Conservation (phyloP, 306 rosid genomes). For the Quercus gilva region DNA sequence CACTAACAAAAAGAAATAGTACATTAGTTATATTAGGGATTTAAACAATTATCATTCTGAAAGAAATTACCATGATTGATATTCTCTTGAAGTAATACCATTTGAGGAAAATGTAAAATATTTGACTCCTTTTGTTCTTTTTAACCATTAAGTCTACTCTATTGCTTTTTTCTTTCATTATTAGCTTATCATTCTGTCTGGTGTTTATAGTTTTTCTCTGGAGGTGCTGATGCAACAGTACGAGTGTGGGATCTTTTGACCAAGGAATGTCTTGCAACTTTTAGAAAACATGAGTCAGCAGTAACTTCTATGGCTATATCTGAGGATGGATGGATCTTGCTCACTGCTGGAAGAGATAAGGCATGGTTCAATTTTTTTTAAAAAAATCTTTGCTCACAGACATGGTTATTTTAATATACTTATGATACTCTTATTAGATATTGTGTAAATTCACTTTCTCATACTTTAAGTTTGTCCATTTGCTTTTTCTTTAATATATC, state of each 20-base stretch:
- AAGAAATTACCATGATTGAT: neutral
- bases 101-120: slow-evolving; percentile 9
- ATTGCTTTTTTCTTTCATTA: slow-evolving; percentile 7
- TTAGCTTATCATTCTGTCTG: slow-evolving; percentile 21
- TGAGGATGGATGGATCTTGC: slow-evolving; percentile 88
- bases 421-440: neutral
- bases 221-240: slow-evolving; percentile 81
- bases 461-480: neutral
- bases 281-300: slow-evolving; percentile 69
- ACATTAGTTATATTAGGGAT: neutral
- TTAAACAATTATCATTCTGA: neutral
- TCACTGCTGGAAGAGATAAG: slow-evolving; percentile 96
- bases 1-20: neutral
- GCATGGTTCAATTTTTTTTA: slow-evolving; percentile 25
- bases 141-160: neutral
- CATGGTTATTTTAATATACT: neutral
- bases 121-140: neutral
- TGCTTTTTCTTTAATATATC: neutral
- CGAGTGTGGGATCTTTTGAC: slow-evolving; percentile 77
- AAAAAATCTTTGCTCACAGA: neutral
- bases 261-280: slow-evolving; percentile 63
- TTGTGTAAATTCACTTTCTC: neutral
- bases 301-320: slow-evolving; percentile 83
- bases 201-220: slow-evolving; percentile 79
- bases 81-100: neutral